phyloP scores from a whole-genome alignment of 2,329 filamentous ascomycete species.

The Blastomyces emzantsi region DNA sequence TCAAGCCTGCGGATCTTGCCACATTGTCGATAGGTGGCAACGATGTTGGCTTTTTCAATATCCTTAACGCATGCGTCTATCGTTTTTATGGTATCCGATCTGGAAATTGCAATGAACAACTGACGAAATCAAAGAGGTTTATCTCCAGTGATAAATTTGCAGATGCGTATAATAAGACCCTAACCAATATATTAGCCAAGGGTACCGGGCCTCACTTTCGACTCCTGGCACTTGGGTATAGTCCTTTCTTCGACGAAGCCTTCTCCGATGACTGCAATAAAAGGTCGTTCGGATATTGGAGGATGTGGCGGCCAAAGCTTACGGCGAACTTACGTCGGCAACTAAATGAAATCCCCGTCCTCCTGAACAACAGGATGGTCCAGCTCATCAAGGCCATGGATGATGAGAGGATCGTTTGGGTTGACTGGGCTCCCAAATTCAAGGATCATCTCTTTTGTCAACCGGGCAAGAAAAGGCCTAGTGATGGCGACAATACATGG shows the following conservation, averaged over 20 bases:
- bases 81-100: slow-evolving; percentile 18
- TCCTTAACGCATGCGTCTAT: slow-evolving; percentile 24
- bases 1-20: slow-evolving; percentile 17
- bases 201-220: slow-evolving; percentile 20
- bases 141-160: slow-evolving; percentile 16
- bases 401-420: slow-evolving; percentile 18
- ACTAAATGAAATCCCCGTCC: slow-evolving; percentile 19
- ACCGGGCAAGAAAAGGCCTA: slow-evolving; percentile 11
- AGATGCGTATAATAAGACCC: slow-evolving; percentile 16
- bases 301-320: slow-evolving; percentile 14
- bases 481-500: slow-evolving; percentile 19
- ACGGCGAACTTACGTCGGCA: slow-evolving; percentile 18
- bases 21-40: slow-evolving; percentile 24
- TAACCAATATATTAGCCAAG: slow-evolving; percentile 19
- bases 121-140: slow-evolving; percentile 4
- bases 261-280: slow-evolving; percentile 16
- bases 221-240: slow-evolving; percentile 18
- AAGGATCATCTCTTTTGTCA: slow-evolving; percentile 24
- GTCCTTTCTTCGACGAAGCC: slow-evolving; percentile 20
- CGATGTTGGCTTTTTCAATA: slow-evolving; percentile 22
- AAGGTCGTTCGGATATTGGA: slow-evolving; percentile 14
- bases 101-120: slow-evolving; percentile 10
- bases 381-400: slow-evolving; percentile 18
- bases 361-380: slow-evolving; percentile 22
- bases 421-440: slow-evolving; percentile 22